Evolutionary conservation across 768 basidiomycete species (phyloP).

Genomic region (Mycena haematopus): DNA sequence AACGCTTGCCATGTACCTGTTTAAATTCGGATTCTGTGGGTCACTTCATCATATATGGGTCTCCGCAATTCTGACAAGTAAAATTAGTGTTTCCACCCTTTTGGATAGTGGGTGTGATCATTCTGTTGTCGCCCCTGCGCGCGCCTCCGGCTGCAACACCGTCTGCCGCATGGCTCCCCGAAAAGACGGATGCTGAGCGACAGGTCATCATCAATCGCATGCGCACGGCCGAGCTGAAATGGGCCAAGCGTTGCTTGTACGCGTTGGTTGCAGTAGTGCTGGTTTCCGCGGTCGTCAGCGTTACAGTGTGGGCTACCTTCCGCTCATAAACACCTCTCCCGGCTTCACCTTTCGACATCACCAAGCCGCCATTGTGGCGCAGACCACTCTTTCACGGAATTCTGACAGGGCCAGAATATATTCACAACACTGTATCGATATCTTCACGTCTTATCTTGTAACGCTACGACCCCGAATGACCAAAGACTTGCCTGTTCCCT

Average conservation of each 20-base stretch:
- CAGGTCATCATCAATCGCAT: constrained; percentile 52
- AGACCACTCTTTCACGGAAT: not conserved
- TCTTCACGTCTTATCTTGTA: constrained; percentile 24
- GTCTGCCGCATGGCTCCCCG: constrained; percentile 57
- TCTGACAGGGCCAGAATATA: constrained; percentile 25
- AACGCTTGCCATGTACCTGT: constrained; percentile 65
- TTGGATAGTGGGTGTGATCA: constrained; percentile 64
- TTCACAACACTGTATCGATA: constrained; percentile 26
- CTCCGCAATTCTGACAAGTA: constrained; percentile 11
- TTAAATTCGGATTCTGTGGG: constrained; percentile 70
- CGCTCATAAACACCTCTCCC: constrained; percentile 25
- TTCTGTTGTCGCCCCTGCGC: constrained; percentile 60
- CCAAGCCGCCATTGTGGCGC: no score
- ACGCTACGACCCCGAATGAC: not conserved
- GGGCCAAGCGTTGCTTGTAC: constrained; percentile 61
- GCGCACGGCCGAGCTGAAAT: constrained; percentile 57
- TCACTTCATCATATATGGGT: constrained; percentile 18
- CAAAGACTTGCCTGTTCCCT: not conserved
- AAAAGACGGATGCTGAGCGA: constrained; percentile 60
- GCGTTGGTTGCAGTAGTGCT: constrained; percentile 57
- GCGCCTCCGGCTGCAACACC: constrained; percentile 41
- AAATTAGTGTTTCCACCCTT: constrained; percentile 63
- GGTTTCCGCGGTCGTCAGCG: constrained; percentile 40
- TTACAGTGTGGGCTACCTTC: constrained; percentile 42
- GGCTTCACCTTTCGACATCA: not conserved